Percentiles rank a stretch among this genome's conserved stretches.
Evolutionary conservation across 495 filamentous ascomycete genomes (phyloP).

Genomic region (Talaromyces ruber): DNA sequence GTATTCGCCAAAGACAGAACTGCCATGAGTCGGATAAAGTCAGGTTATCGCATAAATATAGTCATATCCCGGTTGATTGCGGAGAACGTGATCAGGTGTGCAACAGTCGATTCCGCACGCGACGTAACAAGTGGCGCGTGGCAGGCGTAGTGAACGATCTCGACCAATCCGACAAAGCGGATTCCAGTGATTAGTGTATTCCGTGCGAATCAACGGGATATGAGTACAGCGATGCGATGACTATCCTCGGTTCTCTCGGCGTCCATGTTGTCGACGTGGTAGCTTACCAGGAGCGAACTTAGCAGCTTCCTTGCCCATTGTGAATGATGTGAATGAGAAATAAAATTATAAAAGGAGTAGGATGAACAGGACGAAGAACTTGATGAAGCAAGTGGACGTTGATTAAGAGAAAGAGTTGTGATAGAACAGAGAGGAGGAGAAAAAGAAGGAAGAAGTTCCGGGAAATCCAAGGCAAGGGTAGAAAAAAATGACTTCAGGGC

Average conservation of each 20-base stretch:
- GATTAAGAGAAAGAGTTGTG: neutral
- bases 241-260: neutral
- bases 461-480: constrained; percentile 14
- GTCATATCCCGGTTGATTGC: neutral
- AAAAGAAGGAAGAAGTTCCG: constrained; percentile 22
- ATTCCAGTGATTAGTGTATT: neutral
- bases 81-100: neutral
- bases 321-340: constrained; percentile 17
- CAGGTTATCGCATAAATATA: neutral
- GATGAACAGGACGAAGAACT: neutral
- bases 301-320: constrained; percentile 36
- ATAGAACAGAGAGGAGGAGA: constrained; percentile 10
- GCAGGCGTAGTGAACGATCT: neutral
- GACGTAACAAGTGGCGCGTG: neutral
- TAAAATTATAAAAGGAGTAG: neutral
- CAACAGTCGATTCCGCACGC: neutral
- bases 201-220: neutral
- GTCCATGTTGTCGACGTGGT: neutral
- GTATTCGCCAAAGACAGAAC: neutral
- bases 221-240: neutral
- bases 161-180: neutral
- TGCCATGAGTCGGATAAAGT: neutral
- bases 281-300: constrained; percentile 4
- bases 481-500: constrained; percentile 11
- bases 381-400: neutral